A percentile compares a stretch with the other conserved stretches of the same genome.
These are phyloP conservation scores for Flaveria robusta DNA, from an alignment of 129 eudicot genomes.

Conservation along the genomic window DNA sequence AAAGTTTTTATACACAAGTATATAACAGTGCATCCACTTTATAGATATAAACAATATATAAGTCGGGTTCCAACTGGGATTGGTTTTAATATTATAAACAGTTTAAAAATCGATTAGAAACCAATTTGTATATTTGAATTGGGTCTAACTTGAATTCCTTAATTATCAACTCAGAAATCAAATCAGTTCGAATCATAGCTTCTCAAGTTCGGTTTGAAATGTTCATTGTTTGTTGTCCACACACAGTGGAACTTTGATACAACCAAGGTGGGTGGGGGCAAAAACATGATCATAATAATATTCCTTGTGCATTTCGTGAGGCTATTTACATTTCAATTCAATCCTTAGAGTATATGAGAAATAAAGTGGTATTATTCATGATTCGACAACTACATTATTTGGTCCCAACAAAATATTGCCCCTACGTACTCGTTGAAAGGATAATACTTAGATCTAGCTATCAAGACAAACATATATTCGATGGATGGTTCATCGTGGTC, in stretches of 20 bases:
- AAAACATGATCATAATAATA: slow-evolving; percentile 29
- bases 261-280: slow-evolving; percentile 34
- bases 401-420: slow-evolving; percentile 36
- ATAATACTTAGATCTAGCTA: slow-evolving; percentile 6
- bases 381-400: slow-evolving; percentile 28
- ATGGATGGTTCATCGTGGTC: slow-evolving; percentile 26
- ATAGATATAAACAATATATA: not conserved
- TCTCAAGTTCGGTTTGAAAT: not conserved
- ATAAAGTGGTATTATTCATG: slow-evolving; percentile 30
- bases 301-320: slow-evolving; percentile 38
- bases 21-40: not conserved
- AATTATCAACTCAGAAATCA: no score
- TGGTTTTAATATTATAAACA: not conserved
- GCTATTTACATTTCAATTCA: slow-evolving; percentile 1
- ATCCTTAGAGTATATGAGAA: not conserved
- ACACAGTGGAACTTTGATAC: slow-evolving; percentile 39
- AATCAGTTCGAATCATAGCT: no score
- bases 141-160: no score
- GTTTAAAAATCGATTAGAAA: not conserved
- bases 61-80: not conserved
- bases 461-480: slow-evolving; percentile 25
- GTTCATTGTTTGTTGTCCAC: slow-evolving; percentile 23
- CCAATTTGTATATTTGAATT: not conserved
- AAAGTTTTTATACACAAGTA: no score
- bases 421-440: slow-evolving; percentile 5